phyloP scores from a whole-genome alignment of 2,329 filamentous ascomycete genomes.

The Paracoccidioides lutzii region DNA sequence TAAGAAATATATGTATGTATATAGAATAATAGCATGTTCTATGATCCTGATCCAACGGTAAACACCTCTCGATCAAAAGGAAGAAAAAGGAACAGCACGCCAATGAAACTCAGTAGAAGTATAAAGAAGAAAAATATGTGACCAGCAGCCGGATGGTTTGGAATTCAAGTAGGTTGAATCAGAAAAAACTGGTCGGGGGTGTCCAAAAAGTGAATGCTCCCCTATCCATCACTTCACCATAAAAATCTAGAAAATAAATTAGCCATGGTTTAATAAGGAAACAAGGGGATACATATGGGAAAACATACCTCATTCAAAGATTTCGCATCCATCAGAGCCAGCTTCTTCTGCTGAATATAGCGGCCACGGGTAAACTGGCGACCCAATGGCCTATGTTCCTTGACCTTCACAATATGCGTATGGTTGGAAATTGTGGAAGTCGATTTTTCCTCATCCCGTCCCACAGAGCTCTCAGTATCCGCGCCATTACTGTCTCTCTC shows the following conservation, averaged over 20 bases:
- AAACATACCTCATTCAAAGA: conserved; percentile 68
- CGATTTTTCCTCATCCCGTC: conserved; percentile 24
- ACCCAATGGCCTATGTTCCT: conserved; percentile 36
- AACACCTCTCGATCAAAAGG: not conserved
- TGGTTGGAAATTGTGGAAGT: conserved; percentile 32
- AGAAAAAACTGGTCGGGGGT: not conserved
- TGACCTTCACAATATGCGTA: conserved; percentile 34
- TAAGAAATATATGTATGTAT: not conserved
- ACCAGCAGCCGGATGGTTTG: not conserved
- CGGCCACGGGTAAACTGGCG: conserved; percentile 65
- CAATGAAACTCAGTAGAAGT: not conserved
- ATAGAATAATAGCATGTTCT: not conserved
- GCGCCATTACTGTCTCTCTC: conserved; percentile 4
- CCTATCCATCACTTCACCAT: conserved; percentile 17
- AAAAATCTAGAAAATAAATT: conserved; percentile 19
- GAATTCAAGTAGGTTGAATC: not conserved
- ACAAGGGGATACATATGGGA: not conserved
- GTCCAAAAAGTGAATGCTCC: not conserved
- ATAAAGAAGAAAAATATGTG: not conserved
- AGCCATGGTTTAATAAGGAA: not conserved
- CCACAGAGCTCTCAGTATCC: not conserved
- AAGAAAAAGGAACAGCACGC: not conserved
- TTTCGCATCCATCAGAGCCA: conserved; percentile 66
- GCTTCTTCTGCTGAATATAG: conserved; percentile 78
- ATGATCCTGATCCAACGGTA: not conserved